Base-by-base conservation (phyloP, 2,329 filamentous ascomycete species). In the Macrophomina pseudophaseolina region DNA sequence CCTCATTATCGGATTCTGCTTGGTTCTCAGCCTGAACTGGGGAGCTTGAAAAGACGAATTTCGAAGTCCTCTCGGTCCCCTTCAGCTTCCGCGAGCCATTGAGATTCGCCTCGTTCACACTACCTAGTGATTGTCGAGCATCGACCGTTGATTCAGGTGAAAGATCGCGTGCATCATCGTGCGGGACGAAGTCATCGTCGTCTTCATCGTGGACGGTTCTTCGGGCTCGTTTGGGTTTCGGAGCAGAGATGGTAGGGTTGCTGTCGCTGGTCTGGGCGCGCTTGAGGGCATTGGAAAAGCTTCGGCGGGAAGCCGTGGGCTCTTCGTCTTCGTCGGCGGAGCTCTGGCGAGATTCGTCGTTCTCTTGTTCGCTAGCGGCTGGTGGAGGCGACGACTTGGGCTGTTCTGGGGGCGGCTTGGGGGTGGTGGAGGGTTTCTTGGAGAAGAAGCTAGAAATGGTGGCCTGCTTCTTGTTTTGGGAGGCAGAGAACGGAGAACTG, bases 401-500 rank as follows among this genome's bases (percentile, higher is more conserved):
- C 12, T 58, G 42, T n/a, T 46, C 33, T 40, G 56, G 32, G 9
- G 28, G 49, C 16, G 49, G 59, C 51, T 70, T 72, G 75, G 68
- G 66, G 14, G 73, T 70, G 74, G 76, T 70, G 76, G 77, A 71
- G 4, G 76, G 68, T 68, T 79, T 81, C 1, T 75, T 75, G 0
- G 88, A 86, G 76, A 97, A 97, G 80, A 97, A 97, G 74, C 89
- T 94, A 3, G 92, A 95, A 68, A 97, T 90, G 0, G 92, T 92
- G 71, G 90, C 87, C 75, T 97, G 92, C 72, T 90, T 91, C 78
- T 90, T 91, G 65, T 72, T 75, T 51, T 82, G 79, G 9, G 78
- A 76, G 9, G 75, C 74, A 53, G 71, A 68, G 32, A 74, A 72
- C 35, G 77, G 73, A 64, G 72, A 76, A 64, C 71, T 74, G 72